Evolutionary conservation across 2,329 filamentous ascomycete species (phyloP), one percentile per base, ranked within the genome.

Genomic region (Golovinomyces cichoracearum): DNA sequence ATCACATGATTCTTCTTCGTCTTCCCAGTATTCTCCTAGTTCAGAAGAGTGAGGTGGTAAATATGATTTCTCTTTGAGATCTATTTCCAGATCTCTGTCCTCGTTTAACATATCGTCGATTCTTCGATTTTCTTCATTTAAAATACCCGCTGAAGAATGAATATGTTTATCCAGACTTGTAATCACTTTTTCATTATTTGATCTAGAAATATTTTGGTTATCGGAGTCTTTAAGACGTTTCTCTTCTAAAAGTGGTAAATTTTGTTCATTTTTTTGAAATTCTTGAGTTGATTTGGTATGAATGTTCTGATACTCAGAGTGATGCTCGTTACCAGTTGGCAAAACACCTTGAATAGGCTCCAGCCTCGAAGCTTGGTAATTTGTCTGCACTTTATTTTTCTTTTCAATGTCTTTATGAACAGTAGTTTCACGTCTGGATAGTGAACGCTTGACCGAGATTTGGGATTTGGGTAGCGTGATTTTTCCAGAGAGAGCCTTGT

Each of bases 1-100:
- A 47, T 76, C 74, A 51, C 74, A 75, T 13, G 57, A 45, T 53
- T 85, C 83, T 12, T 82, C 80, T 23, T 88, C 79, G 15, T 81
- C 79, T 27, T 58, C 56, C 61, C 47, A 35, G 5, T 42, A 22
- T 60, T 85, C 80, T 55, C 83, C 79, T 0, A 70, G 63, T 54
- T 78, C 75, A 17, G 62, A 59, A 13, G 58, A 52, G 9, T 56
- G 56, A 12, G 50, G 53, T 17, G 54, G 45, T 35, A 55, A 54
- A 7, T n/a, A 33, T n/a, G 31, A n/a, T 5, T 15, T 12, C 13
- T 33, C 31, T 33, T 1, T n/a, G 5, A 15, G 31, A 5, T 33
- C 31, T 33, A 15, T 12, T n/a, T 15, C 31, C n/a, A 15, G 5
- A n/a, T 33, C 31, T 33, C 31, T n/a, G n/a, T 33, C 31, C 1